These are phyloP conservation scores for Xylaria sp. DNA, from an alignment of 2,329 filamentous ascomycete species.

Conservation along the genomic window DNA sequence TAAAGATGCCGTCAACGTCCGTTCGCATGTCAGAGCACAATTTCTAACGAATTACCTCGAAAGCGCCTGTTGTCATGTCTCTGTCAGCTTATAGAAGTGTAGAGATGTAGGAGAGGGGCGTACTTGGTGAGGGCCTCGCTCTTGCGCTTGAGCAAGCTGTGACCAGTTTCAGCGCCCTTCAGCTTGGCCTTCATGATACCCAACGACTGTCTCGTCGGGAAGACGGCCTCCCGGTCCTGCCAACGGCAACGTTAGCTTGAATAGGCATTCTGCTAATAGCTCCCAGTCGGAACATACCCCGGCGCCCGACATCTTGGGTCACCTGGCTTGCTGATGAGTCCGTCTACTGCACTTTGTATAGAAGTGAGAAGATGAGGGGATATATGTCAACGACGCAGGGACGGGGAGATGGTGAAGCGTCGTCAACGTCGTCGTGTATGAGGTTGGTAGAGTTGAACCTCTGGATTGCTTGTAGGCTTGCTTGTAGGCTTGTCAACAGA, in stretches of 20 bases:
- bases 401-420: background rate
- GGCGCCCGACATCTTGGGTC: constrained; percentile 62
- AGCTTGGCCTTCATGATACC: constrained; percentile 98
- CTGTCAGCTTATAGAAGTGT: constrained; percentile 27
- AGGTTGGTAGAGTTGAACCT: constrained; percentile 10
- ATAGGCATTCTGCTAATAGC: constrained; percentile 17
- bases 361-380: no score
- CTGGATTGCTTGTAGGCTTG: constrained; percentile 4
- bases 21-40: background rate
- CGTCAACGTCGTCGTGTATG: background rate
- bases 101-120: constrained; percentile 43
- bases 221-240: constrained; percentile 94
- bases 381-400: background rate
- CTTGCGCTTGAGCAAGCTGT: constrained; percentile 96
- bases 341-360: constrained; percentile 13
- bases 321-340: constrained; percentile 18
- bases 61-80: constrained; percentile 71
- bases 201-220: constrained; percentile 96
- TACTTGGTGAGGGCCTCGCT: constrained; percentile 98
- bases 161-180: constrained; percentile 90
- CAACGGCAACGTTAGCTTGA: constrained; percentile 33
- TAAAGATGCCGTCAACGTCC: constrained; percentile 48
- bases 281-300: constrained; percentile 52
- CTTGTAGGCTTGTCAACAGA: no score
- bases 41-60: constrained; percentile 70